Percentiles rank a stretch among this genome's conserved stretches.
These are phyloP conservation scores for Hydrangea macrophylla DNA, from an alignment of 148 eudicot species.

Conservation along the genomic window DNA sequence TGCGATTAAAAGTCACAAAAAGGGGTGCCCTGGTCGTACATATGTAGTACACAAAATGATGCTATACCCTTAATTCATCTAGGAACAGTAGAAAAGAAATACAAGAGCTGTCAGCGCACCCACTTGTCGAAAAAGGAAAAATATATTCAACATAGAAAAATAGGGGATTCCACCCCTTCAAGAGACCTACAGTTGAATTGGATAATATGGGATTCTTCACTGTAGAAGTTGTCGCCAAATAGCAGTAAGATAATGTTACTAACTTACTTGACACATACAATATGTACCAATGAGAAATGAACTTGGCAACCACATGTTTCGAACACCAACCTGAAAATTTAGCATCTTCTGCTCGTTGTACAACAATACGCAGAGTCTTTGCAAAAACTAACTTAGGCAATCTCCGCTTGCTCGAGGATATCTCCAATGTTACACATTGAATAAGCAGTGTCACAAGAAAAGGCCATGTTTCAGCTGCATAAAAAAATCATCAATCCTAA, in stretches of 20 bases:
- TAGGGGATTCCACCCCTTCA: too few species aligned
- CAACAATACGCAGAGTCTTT: conserved; percentile 70
- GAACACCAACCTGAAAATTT: conserved; percentile 44
- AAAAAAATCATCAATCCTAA: conserved; percentile 3
- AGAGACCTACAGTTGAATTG: too few species aligned
- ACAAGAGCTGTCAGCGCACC: too few species aligned
- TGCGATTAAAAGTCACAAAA: too few species aligned
- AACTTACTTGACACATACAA: background rate
- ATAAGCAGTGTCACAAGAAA: conserved; percentile 64
- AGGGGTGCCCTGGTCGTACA: too few species aligned
- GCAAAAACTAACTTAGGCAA: conserved; percentile 71
- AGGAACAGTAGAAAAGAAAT: too few species aligned
- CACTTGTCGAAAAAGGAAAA: too few species aligned
- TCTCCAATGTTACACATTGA: conserved; percentile 61
- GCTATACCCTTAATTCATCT: too few species aligned
- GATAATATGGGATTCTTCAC: too few species aligned
- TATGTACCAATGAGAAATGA: background rate
- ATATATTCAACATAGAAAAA: too few species aligned
- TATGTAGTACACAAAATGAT: too few species aligned
- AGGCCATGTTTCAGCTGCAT: conserved; percentile 93
- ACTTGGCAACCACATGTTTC: background rate
- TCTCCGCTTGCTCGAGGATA: conserved; percentile 73
- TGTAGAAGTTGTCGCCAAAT: background rate
- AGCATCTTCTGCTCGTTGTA: conserved; percentile 74
- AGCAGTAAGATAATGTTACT: background rate